Conservation (phyloP, 208 protist genomes). For the Wallacemonas sp. region DNA sequence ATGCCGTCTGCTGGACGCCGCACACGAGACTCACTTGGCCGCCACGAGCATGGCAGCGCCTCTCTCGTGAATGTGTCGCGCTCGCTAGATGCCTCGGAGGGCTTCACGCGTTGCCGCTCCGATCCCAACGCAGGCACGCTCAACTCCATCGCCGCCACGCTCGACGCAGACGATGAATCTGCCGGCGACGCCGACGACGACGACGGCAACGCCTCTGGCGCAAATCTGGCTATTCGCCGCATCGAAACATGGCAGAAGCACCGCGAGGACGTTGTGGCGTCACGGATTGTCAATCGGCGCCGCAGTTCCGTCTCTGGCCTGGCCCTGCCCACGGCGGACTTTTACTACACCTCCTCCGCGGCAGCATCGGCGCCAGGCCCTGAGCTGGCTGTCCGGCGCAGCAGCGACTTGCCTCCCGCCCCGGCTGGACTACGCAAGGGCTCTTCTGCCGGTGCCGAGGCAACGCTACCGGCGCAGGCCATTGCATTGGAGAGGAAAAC, state of each 20-base stretch:
- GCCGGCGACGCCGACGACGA: background rate
- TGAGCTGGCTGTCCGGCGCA: background rate
- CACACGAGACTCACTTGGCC: background rate
- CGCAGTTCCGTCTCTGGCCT: conserved; percentile 23
- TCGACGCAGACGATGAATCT: background rate
- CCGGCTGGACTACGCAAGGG: too few species aligned
- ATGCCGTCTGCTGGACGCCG: background rate
- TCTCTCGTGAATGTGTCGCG: background rate
- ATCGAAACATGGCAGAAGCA: conserved; percentile 39
- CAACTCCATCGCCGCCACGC: background rate
- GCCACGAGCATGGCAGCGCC: background rate
- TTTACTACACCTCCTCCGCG: conserved; percentile 30
- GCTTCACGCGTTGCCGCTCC: background rate
- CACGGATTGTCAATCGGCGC: conserved; percentile 23
- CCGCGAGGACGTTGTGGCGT: conserved; percentile 25
- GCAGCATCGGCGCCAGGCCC: background rate
- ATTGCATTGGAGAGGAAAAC: too few species aligned
- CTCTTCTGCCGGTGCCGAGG: too few species aligned
- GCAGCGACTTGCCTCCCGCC: background rate
- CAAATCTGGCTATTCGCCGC: conserved; percentile 19
- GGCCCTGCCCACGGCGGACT: conserved; percentile 18
- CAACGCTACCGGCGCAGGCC: too few species aligned
- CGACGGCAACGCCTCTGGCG: conserved; percentile 12
- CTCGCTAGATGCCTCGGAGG: background rate
- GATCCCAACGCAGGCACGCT: background rate